Percentiles rank a stretch among this genome's conserved stretches.
These are phyloP conservation scores for Mycena epipterygia DNA, from an alignment of 768 basidiomycete species.

Conservation along the genomic window DNA sequence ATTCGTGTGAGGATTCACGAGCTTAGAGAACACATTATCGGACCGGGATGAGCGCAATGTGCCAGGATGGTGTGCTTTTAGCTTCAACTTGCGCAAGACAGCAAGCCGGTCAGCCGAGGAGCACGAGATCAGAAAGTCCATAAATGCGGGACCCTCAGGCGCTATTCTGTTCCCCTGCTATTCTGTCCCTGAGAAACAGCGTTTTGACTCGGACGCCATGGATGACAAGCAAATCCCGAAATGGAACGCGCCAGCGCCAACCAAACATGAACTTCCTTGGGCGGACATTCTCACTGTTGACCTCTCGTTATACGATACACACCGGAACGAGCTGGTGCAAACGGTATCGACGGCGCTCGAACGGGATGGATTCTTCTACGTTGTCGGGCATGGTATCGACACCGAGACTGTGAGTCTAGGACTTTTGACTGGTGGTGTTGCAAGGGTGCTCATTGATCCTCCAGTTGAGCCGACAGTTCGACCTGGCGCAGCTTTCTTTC, in stretches of 20 bases:
- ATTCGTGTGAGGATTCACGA: not conserved
- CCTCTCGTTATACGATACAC: constrained; percentile 47
- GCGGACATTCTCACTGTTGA: constrained; percentile 54
- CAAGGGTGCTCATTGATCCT: not conserved
- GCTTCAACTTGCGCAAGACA: constrained; percentile 19
- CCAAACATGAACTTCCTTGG: constrained; percentile 46
- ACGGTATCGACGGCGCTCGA: constrained; percentile 47
- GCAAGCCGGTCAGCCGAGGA: not conserved
- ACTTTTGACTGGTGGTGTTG: too few relatives aligned
- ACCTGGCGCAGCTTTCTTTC: constrained; percentile 47
- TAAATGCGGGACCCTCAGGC: not conserved
- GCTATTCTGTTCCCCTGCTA: not conserved
- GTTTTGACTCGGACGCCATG: not conserved
- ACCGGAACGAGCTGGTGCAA: constrained; percentile 42
- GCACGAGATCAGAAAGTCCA: not conserved
- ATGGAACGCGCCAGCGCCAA: constrained; percentile 42
- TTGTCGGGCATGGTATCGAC: constrained; percentile 48
- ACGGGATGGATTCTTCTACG: constrained; percentile 53
- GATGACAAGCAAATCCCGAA: constrained; percentile 28
- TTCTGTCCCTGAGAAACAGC: too few relatives aligned
- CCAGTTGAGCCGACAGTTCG: constrained; percentile 49
- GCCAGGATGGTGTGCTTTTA: constrained; percentile 28
- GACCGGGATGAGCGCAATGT: constrained; percentile 5
- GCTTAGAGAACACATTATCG: not conserved
- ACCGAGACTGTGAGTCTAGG: constrained; percentile 38